A percentile compares a stretch with the other conserved stretches of the same genome.
Conservation (phyloP, 306 rosid species). For the Quercus mongolica region DNA sequence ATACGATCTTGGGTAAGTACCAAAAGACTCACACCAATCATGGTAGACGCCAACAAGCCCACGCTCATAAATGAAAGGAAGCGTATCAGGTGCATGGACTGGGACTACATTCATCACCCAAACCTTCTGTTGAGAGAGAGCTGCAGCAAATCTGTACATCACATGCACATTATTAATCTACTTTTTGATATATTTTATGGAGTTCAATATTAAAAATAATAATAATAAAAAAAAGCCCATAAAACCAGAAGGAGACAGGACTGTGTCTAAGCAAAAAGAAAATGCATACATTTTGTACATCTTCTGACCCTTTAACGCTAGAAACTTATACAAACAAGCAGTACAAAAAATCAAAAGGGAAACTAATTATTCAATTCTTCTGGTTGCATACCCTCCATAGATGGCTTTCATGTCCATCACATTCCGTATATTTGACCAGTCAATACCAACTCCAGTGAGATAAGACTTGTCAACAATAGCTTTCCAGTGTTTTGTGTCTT, state of each 20-base stretch:
- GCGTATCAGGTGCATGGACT: slow-evolving; percentile 81
- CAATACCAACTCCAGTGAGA: slow-evolving; percentile 81
- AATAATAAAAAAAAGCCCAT: not conserved
- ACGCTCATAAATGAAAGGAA: slow-evolving; percentile 83
- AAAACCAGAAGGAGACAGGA: not conserved
- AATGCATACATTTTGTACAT: not conserved
- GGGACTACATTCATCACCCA: slow-evolving; percentile 99
- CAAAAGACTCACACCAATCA: slow-evolving; percentile 94
- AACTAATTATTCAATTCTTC: slow-evolving; percentile 17
- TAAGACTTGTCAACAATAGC: slow-evolving; percentile 73
- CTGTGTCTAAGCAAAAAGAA: not conserved
- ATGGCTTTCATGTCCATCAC: slow-evolving; percentile 96
- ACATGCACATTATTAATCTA: not conserved
- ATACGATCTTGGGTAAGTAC: slow-evolving; percentile 88
- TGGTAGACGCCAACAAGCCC: slow-evolving; percentile 86
- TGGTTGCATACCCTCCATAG: slow-evolving; percentile 82
- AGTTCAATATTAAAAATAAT: not conserved
- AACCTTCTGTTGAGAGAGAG: slow-evolving; percentile 69
- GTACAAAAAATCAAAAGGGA: slow-evolving; percentile 14
- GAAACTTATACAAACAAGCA: slow-evolving; percentile 18
- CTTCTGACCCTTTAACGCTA: not conserved
- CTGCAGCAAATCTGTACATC: slow-evolving; percentile 72
- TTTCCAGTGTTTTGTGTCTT: slow-evolving; percentile 86
- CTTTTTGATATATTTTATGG: not conserved
- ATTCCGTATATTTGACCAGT: slow-evolving; percentile 81